Base-by-base conservation (phyloP, 305 asterid genomes). In the Solanum hybrid region DNA sequence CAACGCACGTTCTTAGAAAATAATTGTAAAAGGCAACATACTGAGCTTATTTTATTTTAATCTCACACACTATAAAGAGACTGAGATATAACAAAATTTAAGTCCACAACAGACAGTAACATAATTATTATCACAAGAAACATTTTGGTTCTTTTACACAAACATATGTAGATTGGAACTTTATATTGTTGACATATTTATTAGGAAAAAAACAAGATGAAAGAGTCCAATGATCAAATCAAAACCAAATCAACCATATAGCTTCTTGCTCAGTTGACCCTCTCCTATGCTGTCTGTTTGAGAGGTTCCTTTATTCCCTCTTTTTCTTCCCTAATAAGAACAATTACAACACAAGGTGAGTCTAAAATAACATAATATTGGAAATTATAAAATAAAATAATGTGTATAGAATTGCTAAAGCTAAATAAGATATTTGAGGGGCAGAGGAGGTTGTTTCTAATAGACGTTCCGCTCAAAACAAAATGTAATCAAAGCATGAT, bases 321-420 rank as follows among this genome's bases (percentile, higher is more conserved):
- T 92, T 6, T 74, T 95, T 78, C 95, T 92, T 95, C 91, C 97
- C 96, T 95, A 95, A 51, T 93, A 94, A 82, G 90, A 89, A 89
- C 91, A 92, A 92, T 11, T 89, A 89, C 89, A 92, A 36, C 37
- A 26, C 37, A 40, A 16, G 87, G 71, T 82, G 2, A 82, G 69
- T 35, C 29, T 73, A 73, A 73, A 28, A 73, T 28, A 73, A 11
- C 26, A 11, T 71, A 71, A 12, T 71, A 11, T 71, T 11, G 33
- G 34, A 71, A 71, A 76, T 18, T 71, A 71, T 26, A 37, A 6
- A 90, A 26, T 8, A n/a, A 79, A 81, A 6, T 37, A 12, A 80
- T 80, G 35, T n/a, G 64, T 14, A 26, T 6, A 26, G 7, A 82
- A 40, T 82, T 82, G 87, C 67, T 51, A 51, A 6, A 51, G 67